Evolutionary conservation across 352 stramenopile genomes (phyloP), one percentile per base, ranked within the genome.

Genomic region (Phytophthora boehmeriae): DNA sequence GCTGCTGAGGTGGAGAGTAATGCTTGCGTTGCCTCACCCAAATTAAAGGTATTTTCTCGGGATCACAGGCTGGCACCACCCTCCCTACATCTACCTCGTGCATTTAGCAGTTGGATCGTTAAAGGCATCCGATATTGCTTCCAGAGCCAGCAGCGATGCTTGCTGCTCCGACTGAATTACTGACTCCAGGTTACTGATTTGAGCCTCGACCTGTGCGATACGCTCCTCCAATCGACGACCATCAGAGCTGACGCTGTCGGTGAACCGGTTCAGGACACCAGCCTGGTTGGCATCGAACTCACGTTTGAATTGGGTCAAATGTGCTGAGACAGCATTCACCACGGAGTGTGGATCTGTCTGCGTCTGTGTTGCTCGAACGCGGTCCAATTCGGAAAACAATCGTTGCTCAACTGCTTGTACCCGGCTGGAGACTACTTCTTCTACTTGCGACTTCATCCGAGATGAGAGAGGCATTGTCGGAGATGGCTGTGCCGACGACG

Each of bases 131-230:
- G 82, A 91, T 34, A 91, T 89, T 4, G 82, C 82, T 28, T 91
- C 79, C 17, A 91, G 64, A 10, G 82, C 82, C 22, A 88, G 57
- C 20, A 91, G 65, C 17, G 79, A 89, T 3, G 82, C 77, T 66
- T 91, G 79, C 48, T 91, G 82, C 55, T 91, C 82, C 3, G 77
- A 75, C 49, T 91, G 77, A 43, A 91, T 83, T 25, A 91, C 74
- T 0, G 59, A 54, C 28, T 89, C 82, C 2, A 91, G 59, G 13
- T 59, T 70, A 0, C 35, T 66, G n/a, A 91, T 66, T 57, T 91
- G 78, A 34, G 50, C 19, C 47, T 91, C 82, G 8, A 89, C 56
- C 14, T 76, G 61, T n/a, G 59, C 36, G 51, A 91, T 75, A 22
- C 82, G 79, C 17, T 85, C 64, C 45, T 86, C 76, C 16, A 91